Percentiles rank a stretch among this genome's conserved stretches.
These are phyloP conservation scores for Pulveroboletus sp. DNA, from an alignment of 768 basidiomycete genomes.

Conservation along the genomic window DNA sequence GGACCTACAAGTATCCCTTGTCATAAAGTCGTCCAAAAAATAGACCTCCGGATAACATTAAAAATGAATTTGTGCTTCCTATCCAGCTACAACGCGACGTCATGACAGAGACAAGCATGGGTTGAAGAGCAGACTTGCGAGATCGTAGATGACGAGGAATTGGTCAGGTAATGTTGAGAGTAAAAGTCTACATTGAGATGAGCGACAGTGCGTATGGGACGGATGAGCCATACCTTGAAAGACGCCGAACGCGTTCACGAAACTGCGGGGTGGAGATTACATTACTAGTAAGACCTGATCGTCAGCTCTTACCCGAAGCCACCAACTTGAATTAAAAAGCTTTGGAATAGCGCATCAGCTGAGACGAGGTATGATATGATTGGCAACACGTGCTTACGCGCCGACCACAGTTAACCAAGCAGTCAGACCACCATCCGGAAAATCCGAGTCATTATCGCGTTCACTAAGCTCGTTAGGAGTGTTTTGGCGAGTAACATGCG, in stretches of 20 bases:
- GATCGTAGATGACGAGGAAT: slow-evolving; percentile 33
- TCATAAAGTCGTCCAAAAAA: slow-evolving; percentile 49
- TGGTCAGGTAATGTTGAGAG: slow-evolving; percentile 32
- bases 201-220: background rate
- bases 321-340: slow-evolving; percentile 34
- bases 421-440: slow-evolving; percentile 24
- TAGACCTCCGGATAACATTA: slow-evolving; percentile 41
- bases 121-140: slow-evolving; percentile 23
- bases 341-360: slow-evolving; percentile 9
- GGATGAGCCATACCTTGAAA: slow-evolving; percentile 31
- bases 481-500: background rate
- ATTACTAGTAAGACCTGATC: background rate
- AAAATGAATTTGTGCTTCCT: slow-evolving; percentile 45
- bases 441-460: background rate
- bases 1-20: slow-evolving; percentile 44
- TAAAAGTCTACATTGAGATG: slow-evolving; percentile 34
- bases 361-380: background rate
- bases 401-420: slow-evolving; percentile 24
- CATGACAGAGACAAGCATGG: background rate
- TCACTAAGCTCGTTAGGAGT: background rate
- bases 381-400: slow-evolving; percentile 14
- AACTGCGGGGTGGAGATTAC: slow-evolving; percentile 15
- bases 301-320: slow-evolving; percentile 31
- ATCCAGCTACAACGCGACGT: slow-evolving; percentile 33
- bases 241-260: slow-evolving; percentile 36